Evolutionary conservation across 129 eudicot species (phyloP).

Genomic region (Cynara cardunculus): DNA sequence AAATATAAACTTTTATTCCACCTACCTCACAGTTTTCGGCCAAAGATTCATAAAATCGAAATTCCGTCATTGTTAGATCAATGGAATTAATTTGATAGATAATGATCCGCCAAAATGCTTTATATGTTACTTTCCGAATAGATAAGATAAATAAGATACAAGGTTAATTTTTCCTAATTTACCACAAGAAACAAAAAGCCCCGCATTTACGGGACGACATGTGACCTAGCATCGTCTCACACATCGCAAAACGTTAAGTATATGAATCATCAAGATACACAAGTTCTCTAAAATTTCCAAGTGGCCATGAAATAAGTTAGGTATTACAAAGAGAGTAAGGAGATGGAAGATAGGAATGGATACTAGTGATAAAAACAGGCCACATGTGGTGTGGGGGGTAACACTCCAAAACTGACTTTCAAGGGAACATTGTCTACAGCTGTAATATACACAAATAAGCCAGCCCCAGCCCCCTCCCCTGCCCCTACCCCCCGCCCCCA

Average conservation of each 20-base stretch:
- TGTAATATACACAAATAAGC: background rate
- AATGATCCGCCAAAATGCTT: background rate
- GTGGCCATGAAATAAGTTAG: background rate
- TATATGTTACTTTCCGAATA: too few relatives aligned
- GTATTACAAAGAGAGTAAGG: background rate
- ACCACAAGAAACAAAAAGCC: background rate
- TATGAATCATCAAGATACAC: background rate
- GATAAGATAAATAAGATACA: too few relatives aligned
- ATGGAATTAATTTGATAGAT: too few relatives aligned
- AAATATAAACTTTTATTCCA: too few relatives aligned
- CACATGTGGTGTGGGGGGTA: conserved; percentile 15
- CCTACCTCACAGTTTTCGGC: too few relatives aligned
- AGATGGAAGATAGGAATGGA: background rate
- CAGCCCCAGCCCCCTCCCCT: background rate
- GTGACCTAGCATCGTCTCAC: background rate
- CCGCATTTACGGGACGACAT: background rate
- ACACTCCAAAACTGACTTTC: conserved; percentile 12
- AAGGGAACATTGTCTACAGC: conserved; percentile 12
- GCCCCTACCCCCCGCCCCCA: background rate
- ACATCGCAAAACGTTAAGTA: too few relatives aligned
- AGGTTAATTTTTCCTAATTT: background rate
- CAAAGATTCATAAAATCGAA: too few relatives aligned
- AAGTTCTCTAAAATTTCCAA: background rate
- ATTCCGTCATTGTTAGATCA: background rate
- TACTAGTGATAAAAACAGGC: conserved; percentile 2